Percentiles rank a stretch among this genome's conserved stretches.
These are phyloP conservation scores for Calonectria hongkongensis DNA, from an alignment of 2,329 filamentous ascomycete genomes.

Conservation along the genomic window DNA sequence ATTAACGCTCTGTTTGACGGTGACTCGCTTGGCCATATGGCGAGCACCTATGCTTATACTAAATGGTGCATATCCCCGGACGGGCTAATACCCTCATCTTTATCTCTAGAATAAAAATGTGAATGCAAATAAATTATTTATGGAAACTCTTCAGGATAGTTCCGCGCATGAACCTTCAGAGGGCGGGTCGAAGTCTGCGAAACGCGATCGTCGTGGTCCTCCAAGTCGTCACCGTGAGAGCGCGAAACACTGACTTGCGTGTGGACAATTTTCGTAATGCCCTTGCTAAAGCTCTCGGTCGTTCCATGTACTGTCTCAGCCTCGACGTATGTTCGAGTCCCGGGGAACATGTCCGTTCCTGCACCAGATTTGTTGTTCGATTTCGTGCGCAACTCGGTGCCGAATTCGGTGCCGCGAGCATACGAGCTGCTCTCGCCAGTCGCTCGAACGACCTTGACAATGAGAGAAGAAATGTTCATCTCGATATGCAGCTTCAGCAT, in stretches of 20 bases:
- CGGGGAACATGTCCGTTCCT: slow-evolving; percentile 28
- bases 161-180: slow-evolving; percentile 36
- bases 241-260: slow-evolving; percentile 47
- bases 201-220: slow-evolving; percentile 46
- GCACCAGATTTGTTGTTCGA: slow-evolving; percentile 25
- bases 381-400: slow-evolving; percentile 47
- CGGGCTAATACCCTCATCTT: not conserved
- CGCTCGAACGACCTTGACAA: slow-evolving; percentile 50
- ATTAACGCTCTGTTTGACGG: no score
- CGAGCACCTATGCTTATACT: no score
- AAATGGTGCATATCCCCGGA: no score
- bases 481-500: slow-evolving; percentile 53
- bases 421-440: slow-evolving; percentile 50
- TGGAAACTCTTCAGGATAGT: slow-evolving; percentile 19
- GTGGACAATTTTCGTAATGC: slow-evolving; percentile 51
- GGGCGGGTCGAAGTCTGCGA: slow-evolving; percentile 50
- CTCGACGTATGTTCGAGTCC: slow-evolving; percentile 29
- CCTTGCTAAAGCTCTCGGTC: slow-evolving; percentile 31
- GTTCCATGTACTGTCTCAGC: slow-evolving; percentile 13
- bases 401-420: slow-evolving; percentile 42
- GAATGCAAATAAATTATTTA: slow-evolving; percentile 7
- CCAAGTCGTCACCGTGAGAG: slow-evolving; percentile 33
- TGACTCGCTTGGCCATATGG: no score
- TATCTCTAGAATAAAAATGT: not conserved
- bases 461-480: slow-evolving; percentile 52